Evolutionary conservation across 345 rosid species (phyloP).

Genomic region (Raphanus sativus): DNA sequence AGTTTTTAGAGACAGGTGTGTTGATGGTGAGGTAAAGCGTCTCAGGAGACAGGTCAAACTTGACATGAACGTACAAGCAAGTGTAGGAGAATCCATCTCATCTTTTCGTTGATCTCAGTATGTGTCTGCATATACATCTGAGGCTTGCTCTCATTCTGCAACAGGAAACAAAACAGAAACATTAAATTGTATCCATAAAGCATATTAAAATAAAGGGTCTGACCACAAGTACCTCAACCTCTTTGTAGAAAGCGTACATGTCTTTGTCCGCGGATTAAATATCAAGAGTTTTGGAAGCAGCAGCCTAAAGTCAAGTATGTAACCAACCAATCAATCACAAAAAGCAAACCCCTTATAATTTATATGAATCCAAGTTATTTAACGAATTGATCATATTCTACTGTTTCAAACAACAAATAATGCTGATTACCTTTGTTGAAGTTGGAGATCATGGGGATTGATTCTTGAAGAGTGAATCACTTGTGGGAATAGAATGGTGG

Average conservation of each 20-base stretch:
- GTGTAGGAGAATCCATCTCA: constrained; percentile 81
- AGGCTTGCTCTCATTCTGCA: constrained; percentile 76
- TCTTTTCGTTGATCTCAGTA: constrained; percentile 74
- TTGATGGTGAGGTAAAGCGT: constrained; percentile 86
- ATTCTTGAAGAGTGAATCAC: too few species aligned
- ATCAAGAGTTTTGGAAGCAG: constrained; percentile 36
- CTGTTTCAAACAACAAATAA: too few species aligned
- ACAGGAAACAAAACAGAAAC: not conserved
- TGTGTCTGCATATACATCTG: constrained; percentile 63
- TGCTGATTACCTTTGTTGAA: too few species aligned
- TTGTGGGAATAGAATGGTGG: too few species aligned
- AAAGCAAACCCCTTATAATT: too few species aligned
- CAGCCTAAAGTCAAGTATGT: constrained; percentile 15
- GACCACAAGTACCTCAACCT: constrained; percentile 53
- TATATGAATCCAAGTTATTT: too few species aligned
- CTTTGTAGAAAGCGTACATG: constrained; percentile 81
- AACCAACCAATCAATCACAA: constrained; percentile 8
- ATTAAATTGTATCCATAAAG: too few species aligned
- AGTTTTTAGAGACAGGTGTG: constrained; percentile 52
- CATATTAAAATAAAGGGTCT: too few species aligned
- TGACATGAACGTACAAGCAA: constrained; percentile 86
- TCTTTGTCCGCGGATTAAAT: constrained; percentile 76
- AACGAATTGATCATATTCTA: too few species aligned
- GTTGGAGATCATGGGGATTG: too few species aligned
- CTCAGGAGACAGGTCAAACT: constrained; percentile 83